Base-by-base conservation (phyloP, 1,139 yeast species). In the Ogataea hybrid region DNA sequence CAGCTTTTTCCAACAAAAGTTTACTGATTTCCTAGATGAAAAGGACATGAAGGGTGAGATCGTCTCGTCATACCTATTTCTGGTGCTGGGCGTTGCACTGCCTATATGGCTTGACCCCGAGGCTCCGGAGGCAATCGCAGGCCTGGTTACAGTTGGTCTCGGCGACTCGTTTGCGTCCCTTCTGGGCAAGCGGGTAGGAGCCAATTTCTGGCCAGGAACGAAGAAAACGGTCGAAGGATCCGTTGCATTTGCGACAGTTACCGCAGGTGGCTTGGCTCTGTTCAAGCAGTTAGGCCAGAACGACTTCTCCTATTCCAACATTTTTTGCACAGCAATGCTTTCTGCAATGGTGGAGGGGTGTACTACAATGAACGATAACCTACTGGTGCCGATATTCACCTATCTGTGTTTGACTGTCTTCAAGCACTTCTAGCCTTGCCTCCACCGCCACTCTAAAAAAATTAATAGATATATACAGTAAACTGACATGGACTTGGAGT, bases 131-230 rank as follows among this genome's bases (percentile, higher is more conserved):
- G 66, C 74, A 0, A 59, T 69, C 10, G 64, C 71, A 3, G 80
- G 80, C 0, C 54, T 75, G n/a, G 61, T 75, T 9, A 63, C 69
- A 12, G 53, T 75, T 10, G 80, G 80, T 3, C 63, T 74, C 6
- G 81, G 79, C 22, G 95, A 84, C 56, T 70, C 92, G 0, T 59
- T 71, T 42, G 94, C 94, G 0, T 81, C 88, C 0, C 69, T 83
- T 11, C 55, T 84, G 28, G 95, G 95, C 8, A 71, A 75, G 43
- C 61, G 68, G 28, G 71, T 66, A 46, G 94, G 94, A 9, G 54
- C 65, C 9, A 54, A 62, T 38, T 69, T 72, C 41, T 79, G 86
- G 79, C 75, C 70, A 39, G 80, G 77, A 10, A 64, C 77, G 11
- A 62, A 69, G 7, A 84, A 84, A 56, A 73, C 89, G 0, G 51